phyloP scores from a whole-genome alignment of 1,139 yeast genomes.

The Geotrichum carabidarum region DNA sequence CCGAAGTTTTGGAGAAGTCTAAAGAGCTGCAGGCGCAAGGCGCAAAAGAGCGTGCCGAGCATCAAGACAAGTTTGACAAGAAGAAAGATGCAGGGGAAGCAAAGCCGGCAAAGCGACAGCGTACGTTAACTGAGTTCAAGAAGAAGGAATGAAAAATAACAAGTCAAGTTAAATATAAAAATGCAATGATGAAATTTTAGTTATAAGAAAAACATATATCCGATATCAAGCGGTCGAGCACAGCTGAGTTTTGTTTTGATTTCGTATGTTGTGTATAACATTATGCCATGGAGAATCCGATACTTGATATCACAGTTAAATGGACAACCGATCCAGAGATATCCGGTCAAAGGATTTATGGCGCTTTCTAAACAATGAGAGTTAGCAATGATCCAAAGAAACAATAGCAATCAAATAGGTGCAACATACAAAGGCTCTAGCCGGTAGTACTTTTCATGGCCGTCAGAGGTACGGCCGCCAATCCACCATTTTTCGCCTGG shows the following conservation, averaged over 20 bases:
- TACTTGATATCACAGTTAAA: conserved; percentile 18
- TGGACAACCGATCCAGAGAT: conserved; percentile 31
- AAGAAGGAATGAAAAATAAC: background rate
- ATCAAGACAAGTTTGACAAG: conserved; percentile 29
- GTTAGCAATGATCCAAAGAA: background rate
- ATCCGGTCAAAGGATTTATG: conserved; percentile 31
- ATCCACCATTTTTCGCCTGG: conserved; percentile 34
- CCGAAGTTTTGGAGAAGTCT: conserved; percentile 49
- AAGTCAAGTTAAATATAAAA: background rate
- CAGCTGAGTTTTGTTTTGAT: background rate
- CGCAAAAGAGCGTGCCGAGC: conserved; percentile 32
- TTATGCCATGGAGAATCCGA: background rate
- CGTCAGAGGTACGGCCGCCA: conserved; percentile 34
- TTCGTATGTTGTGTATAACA: background rate
- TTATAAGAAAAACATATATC: too few species aligned
- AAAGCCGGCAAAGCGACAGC: conserved; percentile 14
- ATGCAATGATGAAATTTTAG: conserved; percentile 1
- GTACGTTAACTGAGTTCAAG: conserved; percentile 3
- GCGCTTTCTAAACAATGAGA: conserved; percentile 16
- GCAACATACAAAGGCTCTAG: conserved; percentile 27
- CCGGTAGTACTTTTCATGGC: conserved; percentile 32
- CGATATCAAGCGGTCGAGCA: background rate
- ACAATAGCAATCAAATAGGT: background rate
- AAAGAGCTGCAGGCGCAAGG: conserved; percentile 46
- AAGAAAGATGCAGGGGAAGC: conserved; percentile 23